Conservation (phyloP, 1,284 basidiomycete species). For the Cutaneotrichosporon cavernicola region DNA sequence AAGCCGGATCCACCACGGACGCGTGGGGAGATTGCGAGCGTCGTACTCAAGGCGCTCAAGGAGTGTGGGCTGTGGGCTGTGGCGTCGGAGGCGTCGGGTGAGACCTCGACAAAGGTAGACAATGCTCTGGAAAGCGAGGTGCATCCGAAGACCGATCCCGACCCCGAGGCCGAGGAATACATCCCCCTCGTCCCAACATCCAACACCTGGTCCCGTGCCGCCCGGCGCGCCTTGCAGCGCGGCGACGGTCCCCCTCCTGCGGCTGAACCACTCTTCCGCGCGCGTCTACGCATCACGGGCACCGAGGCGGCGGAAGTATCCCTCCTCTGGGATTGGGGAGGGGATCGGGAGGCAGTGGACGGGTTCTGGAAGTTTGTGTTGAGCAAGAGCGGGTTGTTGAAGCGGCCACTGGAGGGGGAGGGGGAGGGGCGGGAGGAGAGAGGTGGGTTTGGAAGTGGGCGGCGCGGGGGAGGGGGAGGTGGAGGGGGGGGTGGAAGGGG, state of each 20-base stretch:
- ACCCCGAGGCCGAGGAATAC: too few species aligned
- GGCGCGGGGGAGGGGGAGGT: background rate
- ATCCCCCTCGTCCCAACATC: conserved; percentile 56
- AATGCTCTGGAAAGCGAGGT: too few species aligned
- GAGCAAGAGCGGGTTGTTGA: conserved; percentile 49
- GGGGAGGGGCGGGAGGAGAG: background rate
- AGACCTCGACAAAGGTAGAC: too few species aligned
- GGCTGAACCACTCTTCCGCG: conserved; percentile 37
- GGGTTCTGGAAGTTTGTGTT: conserved; percentile 65
- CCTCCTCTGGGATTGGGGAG: conserved; percentile 66
- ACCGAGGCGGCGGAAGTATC: conserved; percentile 43
- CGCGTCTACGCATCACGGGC: conserved; percentile 23
- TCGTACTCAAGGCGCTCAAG: conserved; percentile 4
- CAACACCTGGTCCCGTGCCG: conserved; percentile 74
- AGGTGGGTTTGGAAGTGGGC: background rate
- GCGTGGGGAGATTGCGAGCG: background rate
- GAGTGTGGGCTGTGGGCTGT: conserved; percentile 4
- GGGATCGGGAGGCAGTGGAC: conserved; percentile 64
- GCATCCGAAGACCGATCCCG: too few species aligned
- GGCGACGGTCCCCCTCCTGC: conserved; percentile 43
- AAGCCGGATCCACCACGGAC: conserved; percentile 10
- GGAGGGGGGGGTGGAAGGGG: background rate
- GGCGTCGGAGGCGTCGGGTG: background rate
- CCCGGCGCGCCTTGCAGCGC: conserved; percentile 53
- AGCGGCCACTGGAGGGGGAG: conserved; percentile 15